Base-by-base conservation (phyloP, 1,139 yeast species). In the Pichia sp. region DNA sequence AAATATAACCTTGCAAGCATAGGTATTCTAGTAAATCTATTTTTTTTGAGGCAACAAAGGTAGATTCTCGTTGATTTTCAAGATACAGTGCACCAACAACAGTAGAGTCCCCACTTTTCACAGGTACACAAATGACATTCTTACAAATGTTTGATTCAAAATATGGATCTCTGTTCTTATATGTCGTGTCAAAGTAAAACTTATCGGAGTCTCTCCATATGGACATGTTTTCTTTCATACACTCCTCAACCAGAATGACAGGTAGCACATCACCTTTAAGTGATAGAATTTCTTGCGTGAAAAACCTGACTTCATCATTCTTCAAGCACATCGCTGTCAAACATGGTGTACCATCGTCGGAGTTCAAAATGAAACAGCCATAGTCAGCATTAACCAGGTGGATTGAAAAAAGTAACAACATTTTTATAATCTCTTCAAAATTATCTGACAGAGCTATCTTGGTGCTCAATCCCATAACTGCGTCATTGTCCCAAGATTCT, bases 1-100 rank as follows among this genome's bases (percentile, higher is more conserved):
- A 76, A 26, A 80, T 81, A 0, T 82, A 80, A 4, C 83, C 82
- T 61, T 80, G 84, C 0, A 81, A 74, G 58, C 82, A 76, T 47
- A 80, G 67, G 55, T 80, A 68, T 16, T 72, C 72, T n/a, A 77
- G 67, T 47, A 79, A 65, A 57, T 77, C 80, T 26, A 74, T 62
- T 58, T 75, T 53, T 10, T 68, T 64, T 6, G 71, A 65, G 57
- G 76, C 73, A 30, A 70, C 49, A 57, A 65, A 36, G 45, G 42
- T 29, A 31, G 48, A 51, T 45, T 45, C 15, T 43, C 46, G 38
- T 45, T 64, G 67, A 49, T 70, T 72, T 59, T 80, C 84, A 48
- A 80, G 66, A 61, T 80, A 80, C 29, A 80, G 59, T 0, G 77
- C 81, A 7, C 84, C 85, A 52, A 75, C 68, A 1, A 73, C 72